Evolutionary conservation across 805 yeast species (phyloP), one percentile per base, ranked within the genome.

Genomic region (Kazachstania taianensis): DNA sequence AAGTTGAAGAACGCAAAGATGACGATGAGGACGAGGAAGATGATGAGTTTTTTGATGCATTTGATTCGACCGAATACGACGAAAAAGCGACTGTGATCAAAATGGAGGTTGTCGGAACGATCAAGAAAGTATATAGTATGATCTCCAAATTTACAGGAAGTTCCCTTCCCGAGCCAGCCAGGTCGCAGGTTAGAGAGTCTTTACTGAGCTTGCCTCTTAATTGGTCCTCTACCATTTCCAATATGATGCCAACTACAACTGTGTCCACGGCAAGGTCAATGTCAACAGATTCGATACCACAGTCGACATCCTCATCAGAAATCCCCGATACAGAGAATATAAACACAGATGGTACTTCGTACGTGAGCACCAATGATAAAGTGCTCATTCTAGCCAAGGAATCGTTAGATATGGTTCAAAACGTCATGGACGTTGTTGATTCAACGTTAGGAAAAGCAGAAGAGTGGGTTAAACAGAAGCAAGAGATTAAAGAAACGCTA

Each of bases 401-500:
- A 57, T 79, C 95, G 0, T 62, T 89, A 32, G 92, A 81, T 29
- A 82, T 87, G 85, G 79, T 89, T 25, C 70, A 78, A 28, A 81
- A 81, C 39, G 78, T 89, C 14, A 85, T 86, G 44, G 70, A 70
- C 34, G 87, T 87, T 5, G 85, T 94, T 47, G 89, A 82, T 52
- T 87, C 82, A 32, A 86, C 86, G 34, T 65, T 89, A 36, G 78
- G 74, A 32, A 77, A 78, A 44, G 96, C 96, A 1, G 96, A 92
- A 55, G 64, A 68, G 17, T 89, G 96, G 96, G 72, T 75, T 4
- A 65, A 61, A 59, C 67, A 46, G 57, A 71, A 44, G 58, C 72
- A 56, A 50, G 63, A 62, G 37, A 41, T 53, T 17, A 55, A 56
- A 30, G 59, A 57, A 42, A 37, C 49, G 41, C 32, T 57, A 14